A percentile compares a stretch with the other conserved stretches of the same genome.
Evolutionary conservation across 208 protist genomes (phyloP).

Genomic region (Wallacemonas sp.): DNA sequence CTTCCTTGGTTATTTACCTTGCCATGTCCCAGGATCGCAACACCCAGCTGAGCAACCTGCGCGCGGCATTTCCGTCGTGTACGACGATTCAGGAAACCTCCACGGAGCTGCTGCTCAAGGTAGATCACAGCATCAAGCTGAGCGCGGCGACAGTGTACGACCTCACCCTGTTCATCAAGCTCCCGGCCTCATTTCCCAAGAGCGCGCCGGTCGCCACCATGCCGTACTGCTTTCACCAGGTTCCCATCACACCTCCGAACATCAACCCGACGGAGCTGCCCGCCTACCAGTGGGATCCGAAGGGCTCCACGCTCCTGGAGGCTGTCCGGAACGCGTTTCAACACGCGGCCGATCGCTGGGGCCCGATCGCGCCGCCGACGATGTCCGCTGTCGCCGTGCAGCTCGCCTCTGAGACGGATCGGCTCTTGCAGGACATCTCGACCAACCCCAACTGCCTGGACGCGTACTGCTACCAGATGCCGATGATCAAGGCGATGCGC

Average conservation of each 20-base stretch:
- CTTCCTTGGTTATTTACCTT: neutral
- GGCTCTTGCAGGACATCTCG: conserved; percentile 64
- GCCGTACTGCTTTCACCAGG: conserved; percentile 57
- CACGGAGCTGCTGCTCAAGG: conserved; percentile 54
- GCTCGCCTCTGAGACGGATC: conserved; percentile 55
- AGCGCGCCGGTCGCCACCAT: conserved; percentile 49
- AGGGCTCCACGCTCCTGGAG: conserved; percentile 53
- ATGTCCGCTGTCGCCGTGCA: conserved; percentile 44
- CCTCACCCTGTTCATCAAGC: conserved; percentile 61
- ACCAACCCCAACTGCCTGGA: conserved; percentile 83
- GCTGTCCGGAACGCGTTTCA: conserved; percentile 74
- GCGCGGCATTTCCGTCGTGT: conserved; percentile 46
- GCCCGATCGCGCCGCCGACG: conserved; percentile 64
- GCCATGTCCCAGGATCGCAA: conserved; percentile 35
- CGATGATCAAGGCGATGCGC: conserved; percentile 79
- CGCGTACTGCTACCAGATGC: conserved; percentile 85
- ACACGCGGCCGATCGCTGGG: conserved; percentile 68
- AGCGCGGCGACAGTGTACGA: conserved; percentile 49
- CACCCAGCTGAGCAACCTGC: conserved; percentile 44
- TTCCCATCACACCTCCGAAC: conserved; percentile 58
- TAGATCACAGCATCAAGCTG: conserved; percentile 52
- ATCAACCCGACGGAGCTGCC: conserved; percentile 33
- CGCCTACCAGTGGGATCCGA: conserved; percentile 55
- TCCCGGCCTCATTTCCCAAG: conserved; percentile 52
- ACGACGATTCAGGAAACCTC: conserved; percentile 40